Evolutionary conservation across 2,329 filamentous ascomycete species (phyloP).

Genomic region (Colletotrichum magnum): DNA sequence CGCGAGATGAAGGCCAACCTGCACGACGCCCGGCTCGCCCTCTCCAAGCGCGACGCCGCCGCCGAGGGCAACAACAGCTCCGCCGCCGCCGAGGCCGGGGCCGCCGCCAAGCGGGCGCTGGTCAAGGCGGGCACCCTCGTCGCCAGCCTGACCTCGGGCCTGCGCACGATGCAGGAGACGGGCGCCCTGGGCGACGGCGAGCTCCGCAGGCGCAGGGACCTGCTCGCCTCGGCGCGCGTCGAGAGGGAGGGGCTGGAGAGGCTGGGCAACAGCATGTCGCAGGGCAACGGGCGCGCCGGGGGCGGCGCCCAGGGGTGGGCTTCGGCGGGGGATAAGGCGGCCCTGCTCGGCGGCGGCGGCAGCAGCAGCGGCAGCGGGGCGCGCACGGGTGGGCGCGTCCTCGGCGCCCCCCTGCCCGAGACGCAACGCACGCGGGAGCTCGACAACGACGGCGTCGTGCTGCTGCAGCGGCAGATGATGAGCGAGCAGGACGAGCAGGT

Average conservation of each 20-base stretch:
- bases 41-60: slow-evolving; percentile 76
- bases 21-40: slow-evolving; percentile 74
- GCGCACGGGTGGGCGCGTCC: slow-evolving; percentile 71
- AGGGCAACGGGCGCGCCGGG: slow-evolving; percentile 47
- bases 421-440: slow-evolving; percentile 83
- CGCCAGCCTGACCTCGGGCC: slow-evolving; percentile 74
- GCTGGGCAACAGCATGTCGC: slow-evolving; percentile 70
- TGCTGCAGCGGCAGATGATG: slow-evolving; percentile 82
- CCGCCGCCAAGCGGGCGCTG: slow-evolving; percentile 81
- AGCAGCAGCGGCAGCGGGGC: slow-evolving; percentile 45
- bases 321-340: slow-evolving; percentile 63
- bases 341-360: slow-evolving; percentile 59
- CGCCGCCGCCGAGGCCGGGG: slow-evolving; percentile 72
- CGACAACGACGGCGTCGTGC: slow-evolving; percentile 81
- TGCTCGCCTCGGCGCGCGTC: slow-evolving; percentile 77
- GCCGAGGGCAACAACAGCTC: slow-evolving; percentile 57
- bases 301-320: slow-evolving; percentile 63
- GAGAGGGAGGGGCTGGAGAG: slow-evolving; percentile 84
- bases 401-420: slow-evolving; percentile 81
- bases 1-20: slow-evolving; percentile 80
- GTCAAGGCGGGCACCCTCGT: slow-evolving; percentile 78
- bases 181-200: slow-evolving; percentile 80
- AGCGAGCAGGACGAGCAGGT: slow-evolving; percentile 82
- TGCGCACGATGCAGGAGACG: slow-evolving; percentile 69
- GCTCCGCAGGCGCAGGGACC: slow-evolving; percentile 77